These are phyloP conservation scores for Puccinellia tenuiflora DNA, from an alignment of 176 grass and related monocot genomes.

Conservation along the genomic window DNA sequence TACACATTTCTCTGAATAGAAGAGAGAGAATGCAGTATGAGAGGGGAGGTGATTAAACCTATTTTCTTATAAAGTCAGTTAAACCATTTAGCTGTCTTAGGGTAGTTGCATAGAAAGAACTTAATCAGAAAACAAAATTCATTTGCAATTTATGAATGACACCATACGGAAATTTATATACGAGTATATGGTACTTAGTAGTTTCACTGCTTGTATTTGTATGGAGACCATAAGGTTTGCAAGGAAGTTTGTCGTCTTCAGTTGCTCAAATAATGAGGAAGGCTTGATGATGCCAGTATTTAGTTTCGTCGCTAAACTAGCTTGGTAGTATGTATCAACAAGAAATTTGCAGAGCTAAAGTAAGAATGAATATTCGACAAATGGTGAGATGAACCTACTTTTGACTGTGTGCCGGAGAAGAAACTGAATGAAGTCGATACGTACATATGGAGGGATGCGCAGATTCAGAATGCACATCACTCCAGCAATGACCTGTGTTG, in stretches of 20 bases:
- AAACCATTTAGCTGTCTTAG: neutral
- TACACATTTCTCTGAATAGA: conserved; percentile 60
- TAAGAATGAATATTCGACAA: neutral
- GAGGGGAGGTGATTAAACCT: neutral
- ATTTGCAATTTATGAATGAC: neutral
- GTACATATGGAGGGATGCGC: conserved; percentile 79
- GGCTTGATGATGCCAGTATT: neutral
- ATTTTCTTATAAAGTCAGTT: conserved; percentile 10
- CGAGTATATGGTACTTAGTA: neutral
- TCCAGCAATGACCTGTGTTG: conserved; percentile 63
- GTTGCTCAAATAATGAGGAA: neutral
- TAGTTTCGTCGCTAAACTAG: neutral
- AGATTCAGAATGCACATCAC: conserved; percentile 70
- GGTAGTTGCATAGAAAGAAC: conserved; percentile 1
- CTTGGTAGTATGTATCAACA: neutral
- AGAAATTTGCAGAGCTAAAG: neutral
- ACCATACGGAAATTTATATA: neutral
- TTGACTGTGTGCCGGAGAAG: conserved; percentile 66
- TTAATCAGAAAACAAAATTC: neutral
- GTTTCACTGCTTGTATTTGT: neutral
- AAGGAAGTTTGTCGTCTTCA: neutral
- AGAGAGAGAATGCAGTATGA: neutral
- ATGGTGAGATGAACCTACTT: conserved; percentile 50
- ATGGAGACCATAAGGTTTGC: neutral
- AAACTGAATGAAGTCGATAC: conserved; percentile 68